These are phyloP conservation scores for Sporothrix brunneoviolacea DNA, from an alignment of 2,329 filamentous ascomycete species.

Conservation along the genomic window DNA sequence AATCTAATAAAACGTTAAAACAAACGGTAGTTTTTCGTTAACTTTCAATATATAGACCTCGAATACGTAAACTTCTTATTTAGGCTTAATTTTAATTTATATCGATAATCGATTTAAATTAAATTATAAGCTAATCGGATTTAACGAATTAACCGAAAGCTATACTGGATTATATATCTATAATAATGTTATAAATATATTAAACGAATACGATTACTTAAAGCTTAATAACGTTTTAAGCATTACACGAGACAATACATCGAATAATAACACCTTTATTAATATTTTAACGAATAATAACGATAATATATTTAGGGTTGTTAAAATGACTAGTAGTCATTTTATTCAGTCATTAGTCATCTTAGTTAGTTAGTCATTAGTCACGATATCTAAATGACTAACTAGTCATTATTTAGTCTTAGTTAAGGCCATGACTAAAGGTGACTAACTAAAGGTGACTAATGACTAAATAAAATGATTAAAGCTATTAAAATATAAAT, in stretches of 20 bases:
- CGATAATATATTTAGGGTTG: not conserved
- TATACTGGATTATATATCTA: not conserved
- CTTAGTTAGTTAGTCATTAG: not conserved
- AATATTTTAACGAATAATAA: not conserved
- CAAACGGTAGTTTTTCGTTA: not conserved
- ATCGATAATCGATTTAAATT: not conserved
- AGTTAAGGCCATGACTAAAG: no score
- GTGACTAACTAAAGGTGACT: not conserved
- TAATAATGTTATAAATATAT: not conserved
- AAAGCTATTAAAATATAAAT: not conserved
- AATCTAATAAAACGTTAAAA: not conserved
- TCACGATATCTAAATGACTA: not conserved
- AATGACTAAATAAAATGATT: not conserved
- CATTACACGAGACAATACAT: not conserved
- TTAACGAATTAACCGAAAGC: conserved; percentile 2
- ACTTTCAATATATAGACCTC: not conserved
- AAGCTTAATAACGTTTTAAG: not conserved
- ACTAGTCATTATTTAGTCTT: no score
- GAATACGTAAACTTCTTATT: not conserved
- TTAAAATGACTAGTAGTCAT: no score
- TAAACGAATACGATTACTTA: not conserved
- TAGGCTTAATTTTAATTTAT: not conserved
- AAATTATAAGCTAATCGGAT: conserved; percentile 2
- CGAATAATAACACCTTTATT: not conserved
- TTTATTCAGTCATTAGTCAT: no score